These are phyloP conservation scores for Neocatenulostroma microsporum DNA, from an alignment of 2,329 filamentous ascomycete genomes.

Conservation along the genomic window DNA sequence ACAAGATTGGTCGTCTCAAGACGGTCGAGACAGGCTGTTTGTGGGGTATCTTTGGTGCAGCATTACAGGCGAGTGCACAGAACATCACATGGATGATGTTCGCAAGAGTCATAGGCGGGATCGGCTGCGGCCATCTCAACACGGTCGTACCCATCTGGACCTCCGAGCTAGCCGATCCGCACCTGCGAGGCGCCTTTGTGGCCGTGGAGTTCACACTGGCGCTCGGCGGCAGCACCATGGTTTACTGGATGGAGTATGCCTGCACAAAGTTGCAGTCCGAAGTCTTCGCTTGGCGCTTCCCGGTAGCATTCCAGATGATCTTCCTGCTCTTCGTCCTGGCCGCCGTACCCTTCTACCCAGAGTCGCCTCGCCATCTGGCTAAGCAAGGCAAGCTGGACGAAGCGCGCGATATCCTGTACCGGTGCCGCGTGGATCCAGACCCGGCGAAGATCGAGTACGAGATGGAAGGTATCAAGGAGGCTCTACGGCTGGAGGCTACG, in stretches of 20 bases:
- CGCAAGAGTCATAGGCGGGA: constrained; percentile 3
- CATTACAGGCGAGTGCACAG: constrained; percentile 2
- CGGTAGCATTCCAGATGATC: constrained; percentile 60
- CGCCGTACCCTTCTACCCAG: constrained; percentile 49
- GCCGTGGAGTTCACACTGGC: constrained; percentile 3
- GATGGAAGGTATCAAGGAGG: constrained; percentile 4
- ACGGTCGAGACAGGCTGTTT: constrained; percentile 1
- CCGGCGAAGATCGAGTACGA: not conserved
- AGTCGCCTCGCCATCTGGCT: constrained; percentile 59
- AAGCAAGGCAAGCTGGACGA: constrained; percentile 59
- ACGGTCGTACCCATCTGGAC: constrained; percentile 6
- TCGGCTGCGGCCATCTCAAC: constrained; percentile 3
- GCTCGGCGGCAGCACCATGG: constrained; percentile 1
- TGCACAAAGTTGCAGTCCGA: constrained; percentile 4
- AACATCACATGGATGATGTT: constrained; percentile 6
- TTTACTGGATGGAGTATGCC: constrained; percentile 7
- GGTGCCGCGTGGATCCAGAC: constrained; percentile 1
- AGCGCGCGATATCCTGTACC: constrained; percentile 53
- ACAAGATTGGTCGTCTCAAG: constrained; percentile 2
- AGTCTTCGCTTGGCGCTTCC: constrained; percentile 50
- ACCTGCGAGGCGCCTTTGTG: constrained; percentile 4
- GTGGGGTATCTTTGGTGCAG: constrained; percentile 3
- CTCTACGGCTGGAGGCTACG: not conserved
- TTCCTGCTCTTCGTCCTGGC: constrained; percentile 51
- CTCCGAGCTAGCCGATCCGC: constrained; percentile 4